phyloP scores from a whole-genome alignment of 2,329 filamentous ascomycete species.

The Ilyonectria sp. region DNA sequence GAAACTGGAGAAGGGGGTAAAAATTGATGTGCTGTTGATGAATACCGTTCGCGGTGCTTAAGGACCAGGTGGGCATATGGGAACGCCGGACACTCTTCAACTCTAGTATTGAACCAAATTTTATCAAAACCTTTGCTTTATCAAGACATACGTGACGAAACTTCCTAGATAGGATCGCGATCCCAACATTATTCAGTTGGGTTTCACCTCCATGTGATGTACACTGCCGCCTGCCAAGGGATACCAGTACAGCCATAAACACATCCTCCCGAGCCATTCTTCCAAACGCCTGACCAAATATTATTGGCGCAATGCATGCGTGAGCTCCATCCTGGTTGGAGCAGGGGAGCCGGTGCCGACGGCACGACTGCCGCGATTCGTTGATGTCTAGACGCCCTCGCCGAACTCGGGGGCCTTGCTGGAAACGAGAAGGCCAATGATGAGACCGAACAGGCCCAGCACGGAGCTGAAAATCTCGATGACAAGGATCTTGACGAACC shows the following conservation, averaged over 20 bases:
- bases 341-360: conserved; percentile 38
- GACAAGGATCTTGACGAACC: conserved; percentile 98
- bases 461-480: conserved; percentile 99
- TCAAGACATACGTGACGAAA: conserved; percentile 38
- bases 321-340: conserved; percentile 43
- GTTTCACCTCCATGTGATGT: conserved; percentile 51
- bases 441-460: conserved; percentile 94
- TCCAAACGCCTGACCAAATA: conserved; percentile 60
- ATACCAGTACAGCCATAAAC: conserved; percentile 55
- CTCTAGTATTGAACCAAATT: conserved; percentile 14
- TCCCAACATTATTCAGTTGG: conserved; percentile 47
- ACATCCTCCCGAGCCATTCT: conserved; percentile 53
- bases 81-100: background rate
- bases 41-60: conserved; percentile 58
- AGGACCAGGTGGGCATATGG: background rate
- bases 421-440: conserved; percentile 91
- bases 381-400: conserved; percentile 46
- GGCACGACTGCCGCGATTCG: conserved; percentile 33
- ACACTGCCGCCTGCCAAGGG: conserved; percentile 50
- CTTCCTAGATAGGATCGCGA: conserved; percentile 34
- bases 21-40: conserved; percentile 87
- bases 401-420: conserved; percentile 86
- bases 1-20: conserved; percentile 76
- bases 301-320: conserved; percentile 56
- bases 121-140: conserved; percentile 39